Evolutionary conservation across 345 rosid genomes (phyloP), one percentile per base, ranked within the genome.

Genomic region (Populus alba): DNA sequence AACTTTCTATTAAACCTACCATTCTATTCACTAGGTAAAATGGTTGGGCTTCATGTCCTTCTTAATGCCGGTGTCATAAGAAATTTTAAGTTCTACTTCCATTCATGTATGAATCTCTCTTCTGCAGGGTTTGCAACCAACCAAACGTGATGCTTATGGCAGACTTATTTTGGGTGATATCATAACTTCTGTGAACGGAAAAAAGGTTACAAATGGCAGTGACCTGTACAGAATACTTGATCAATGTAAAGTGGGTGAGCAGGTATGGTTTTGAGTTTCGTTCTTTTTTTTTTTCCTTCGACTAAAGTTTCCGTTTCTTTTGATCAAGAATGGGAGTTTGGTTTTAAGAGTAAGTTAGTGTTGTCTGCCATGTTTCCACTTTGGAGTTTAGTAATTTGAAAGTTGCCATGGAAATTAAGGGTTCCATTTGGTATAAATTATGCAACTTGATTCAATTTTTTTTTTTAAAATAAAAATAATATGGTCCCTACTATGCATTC

Each of bases 171-270:
- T 95, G 83, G 99, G 99, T 53, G 98, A 95, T 78, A 93, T 95
- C 75, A 95, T 95, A 80, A 95, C 90, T 33, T 91, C 99, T 8
- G 92, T 95, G 74, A 91, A 93, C 75, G 98, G 94, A 31, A 89
- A 79, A 75, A 89, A 93, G 83, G 92, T 95, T 23, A 5, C 90
- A 0, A 95, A 90, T 81, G 97, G 97, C 65, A 95, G 98, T 45
- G 97, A 95, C 77, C 88, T 95, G 80, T 95, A 93, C 87, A 84
- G 96, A 87, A 88, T 91, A 87, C 96, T 95, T 78, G 96, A 93
- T 85, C 97, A 93, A 75, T 95, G 98, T 86, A 82, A 90, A 81
- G 97, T 95, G 75, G 99, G 97, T 13, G 98, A 93, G 1, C 27
- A 87, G 97, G 97, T 91, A 90, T 71, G 74, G 41, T 38, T 33